Base-by-base conservation (phyloP, 768 basidiomycete species). In the Saitozyma podzolica region DNA sequence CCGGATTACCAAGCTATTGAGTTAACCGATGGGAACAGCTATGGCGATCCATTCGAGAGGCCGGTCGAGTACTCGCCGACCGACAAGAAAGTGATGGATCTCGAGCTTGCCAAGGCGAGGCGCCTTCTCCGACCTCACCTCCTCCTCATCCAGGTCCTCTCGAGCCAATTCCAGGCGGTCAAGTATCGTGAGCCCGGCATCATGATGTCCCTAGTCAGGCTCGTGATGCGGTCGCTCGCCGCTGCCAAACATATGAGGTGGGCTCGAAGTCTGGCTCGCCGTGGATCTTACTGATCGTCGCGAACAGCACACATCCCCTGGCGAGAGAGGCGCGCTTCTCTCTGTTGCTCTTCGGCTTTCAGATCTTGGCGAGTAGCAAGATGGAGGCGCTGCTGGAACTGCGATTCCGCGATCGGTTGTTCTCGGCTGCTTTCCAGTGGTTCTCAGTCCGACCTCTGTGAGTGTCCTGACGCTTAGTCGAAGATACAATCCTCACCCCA, bases 371-470 rank as follows among this genome's bases (percentile, higher is more conserved):
- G 70, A 92, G 92, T 69, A 94, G 91, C 10, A 85, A 87, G 65
- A 82, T 96, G 66, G 95, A 98, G 75, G 82, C 86, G 0, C 86
- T 86, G 63, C 89, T 90, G 59, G 94, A 98, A 78, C 84, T 87
- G 68, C 72, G 83, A 19, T 80, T 92, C 40, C 85, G 96, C 48
- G 86, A 90, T 67, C 83, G 82, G 54, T 81, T 99, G 7, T 99
- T 92, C 78, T 79, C 81, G 6, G 85, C 87, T 1, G 92, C 92
- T 2, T 91, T 91, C 69, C 85, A 87, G 4, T 98, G 95, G 96
- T 99, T 98, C 80, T 82, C 88, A n/a, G 85, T 88, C 53, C 85
- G 89, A n/a, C 89, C 93, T 9, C 92, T 92, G 94, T 96, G 78
- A 79, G 91, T 72, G 19, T 72, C 14, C 47, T 29, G 16, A 16